Evolutionary conservation across 495 filamentous ascomycete species (phyloP), one percentile per base, ranked within the genome.

Genomic region (Aspergillus baeticus): DNA sequence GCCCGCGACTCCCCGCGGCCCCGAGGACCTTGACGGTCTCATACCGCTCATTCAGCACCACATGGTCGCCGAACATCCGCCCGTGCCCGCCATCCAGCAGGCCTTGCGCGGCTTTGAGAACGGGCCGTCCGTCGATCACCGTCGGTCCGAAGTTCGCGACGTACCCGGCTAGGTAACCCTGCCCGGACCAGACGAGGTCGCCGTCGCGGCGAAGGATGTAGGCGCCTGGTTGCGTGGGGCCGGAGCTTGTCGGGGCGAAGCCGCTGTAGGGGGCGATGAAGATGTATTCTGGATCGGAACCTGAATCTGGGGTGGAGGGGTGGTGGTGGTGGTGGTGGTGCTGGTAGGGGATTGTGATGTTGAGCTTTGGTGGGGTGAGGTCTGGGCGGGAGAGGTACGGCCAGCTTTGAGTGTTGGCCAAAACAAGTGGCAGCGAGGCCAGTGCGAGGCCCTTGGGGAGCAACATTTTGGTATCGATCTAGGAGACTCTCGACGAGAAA

Each of bases 111-210:
- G 67, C 69, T 51, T 70, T 73, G 6, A 81, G 60, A 15, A 76
- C 68, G 26, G 76, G 65, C 35, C 77, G 66, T 21, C 76, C 75
- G 37, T 71, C 62, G 64, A 69, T 73, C 2, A 60, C 60, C 0
- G 63, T 68, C 17, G 60, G 52, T 14, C 62, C 50, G 48, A 71
- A 72, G 41, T 74, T 61, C 36, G 70, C 76, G 0, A 72, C 60
- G 67, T 67, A 79, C 36, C 74, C 76, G 36, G 67, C 69, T 41
- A 74, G 73, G 54, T 76, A 72, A 1, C 73, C 74, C 34, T 73
- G 73, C 8, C 77, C 77, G n/a, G 76, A 78, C 79, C 78, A 82
- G n/a, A 82, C 65, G 0, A 80, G 63, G 35, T 81, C 78, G 5
- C 79, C 78, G 54, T 77, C 61, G 45, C 76, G 69, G 7, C 70